Evolutionary conservation across 75 land plant genomes (phyloP), one percentile per base, ranked within the genome.

Genomic region (Ceratopteris richardii): DNA sequence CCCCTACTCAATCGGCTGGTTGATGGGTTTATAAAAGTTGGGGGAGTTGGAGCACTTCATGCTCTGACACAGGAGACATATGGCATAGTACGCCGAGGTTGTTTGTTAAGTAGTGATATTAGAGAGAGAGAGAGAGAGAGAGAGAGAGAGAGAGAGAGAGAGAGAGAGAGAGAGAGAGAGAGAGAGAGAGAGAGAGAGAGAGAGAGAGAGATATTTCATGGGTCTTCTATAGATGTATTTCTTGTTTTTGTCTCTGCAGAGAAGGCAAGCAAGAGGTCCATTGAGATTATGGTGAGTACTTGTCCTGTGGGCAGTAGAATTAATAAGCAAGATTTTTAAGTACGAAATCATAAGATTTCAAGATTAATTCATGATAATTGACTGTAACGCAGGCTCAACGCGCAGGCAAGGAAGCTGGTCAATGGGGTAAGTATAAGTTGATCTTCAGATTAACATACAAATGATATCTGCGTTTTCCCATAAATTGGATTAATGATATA

Each of bases 21-120:
- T 3, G 77, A 75, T 44, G 77, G 77, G 3, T 75, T 75, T 31
- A 40, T 75, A 30, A 75, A 75, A 60, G 77, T 75, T 43, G 77
- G 77, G 12, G 77, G 77, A 59, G 71, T 71, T 40, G 77, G 77
- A 21, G 77, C 77, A 29, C 5, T 75, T 48, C 76, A 75, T 58
- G 77, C 75, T 10, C 68, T 76, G 19, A 29, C 76, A 24, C 77
- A 75, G 28, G 77, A 75, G 25, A 44, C 77, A 42, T 57, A 60
- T 52, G 36, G 48, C 1, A n/a, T 64, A 18, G 23, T 75, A 17
- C 55, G 56, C 11, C 75, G 72, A 58, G 75, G 77, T 75, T 17
- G 37, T 33, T 46, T 3, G 48, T n/a, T 46, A 46, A 46, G n/a
- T n/a, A n/a, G n/a, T n/a, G n/a, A n/a, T n/a, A n/a, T n/a, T n/a